Evolutionary conservation across 106 monocot genomes (phyloP).

Genomic region (Allium cepa): DNA sequence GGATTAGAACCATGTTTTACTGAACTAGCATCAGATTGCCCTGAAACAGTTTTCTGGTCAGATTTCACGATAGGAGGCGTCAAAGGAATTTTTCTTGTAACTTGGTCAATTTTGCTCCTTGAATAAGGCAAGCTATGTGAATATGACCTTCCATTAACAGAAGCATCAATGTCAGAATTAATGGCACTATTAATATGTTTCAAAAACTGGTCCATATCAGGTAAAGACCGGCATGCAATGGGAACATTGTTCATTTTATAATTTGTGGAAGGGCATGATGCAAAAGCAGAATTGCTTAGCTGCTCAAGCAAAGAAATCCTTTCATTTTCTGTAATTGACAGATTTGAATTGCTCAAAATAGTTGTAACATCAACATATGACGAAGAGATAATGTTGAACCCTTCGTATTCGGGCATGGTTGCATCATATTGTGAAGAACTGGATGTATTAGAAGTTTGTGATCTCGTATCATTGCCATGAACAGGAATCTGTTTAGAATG

Average conservation of each 20-base stretch:
- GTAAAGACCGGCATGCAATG: slow-evolving; percentile 33
- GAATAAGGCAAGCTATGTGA: slow-evolving; percentile 13
- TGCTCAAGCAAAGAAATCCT: slow-evolving; percentile 20
- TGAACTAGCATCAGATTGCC: slow-evolving; percentile 34
- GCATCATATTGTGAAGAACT: neutral
- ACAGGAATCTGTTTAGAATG: neutral
- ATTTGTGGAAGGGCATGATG: slow-evolving; percentile 12
- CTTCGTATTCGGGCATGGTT: slow-evolving; percentile 42
- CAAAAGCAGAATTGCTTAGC: slow-evolving; percentile 22
- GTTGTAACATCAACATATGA: slow-evolving; percentile 6
- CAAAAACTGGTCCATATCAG: slow-evolving; percentile 14
- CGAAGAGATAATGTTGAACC: slow-evolving; percentile 32
- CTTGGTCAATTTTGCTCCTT: slow-evolving; percentile 7
- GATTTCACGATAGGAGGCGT: slow-evolving; percentile 48
- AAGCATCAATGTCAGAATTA: slow-evolving; percentile 13
- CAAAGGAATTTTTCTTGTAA: slow-evolving; percentile 21
- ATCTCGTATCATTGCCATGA: slow-evolving; percentile 7
- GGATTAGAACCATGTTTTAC: slow-evolving; percentile 31
- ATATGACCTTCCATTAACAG: slow-evolving; percentile 11
- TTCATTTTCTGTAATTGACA: slow-evolving; percentile 26
- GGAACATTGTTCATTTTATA: slow-evolving; percentile 25
- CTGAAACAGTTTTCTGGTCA: slow-evolving; percentile 11
- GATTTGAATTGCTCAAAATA: slow-evolving; percentile 14
- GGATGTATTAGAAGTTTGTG: slow-evolving; percentile 9
- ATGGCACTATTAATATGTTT: slow-evolving; percentile 9